Evolutionary conservation across 345 rosid species (phyloP).

Genomic region (Triadica sebifera): DNA sequence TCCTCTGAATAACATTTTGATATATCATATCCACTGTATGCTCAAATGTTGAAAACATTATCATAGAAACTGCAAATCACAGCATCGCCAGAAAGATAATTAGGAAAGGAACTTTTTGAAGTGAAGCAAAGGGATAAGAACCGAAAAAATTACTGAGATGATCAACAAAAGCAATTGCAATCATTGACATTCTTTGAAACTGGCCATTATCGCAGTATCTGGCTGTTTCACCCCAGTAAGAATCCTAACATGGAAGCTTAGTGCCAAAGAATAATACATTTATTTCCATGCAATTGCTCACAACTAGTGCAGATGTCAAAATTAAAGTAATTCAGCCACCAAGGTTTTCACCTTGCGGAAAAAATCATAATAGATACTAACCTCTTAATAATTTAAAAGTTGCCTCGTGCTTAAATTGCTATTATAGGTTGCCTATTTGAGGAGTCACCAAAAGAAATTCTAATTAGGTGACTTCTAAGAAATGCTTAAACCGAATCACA

Average conservation of each 20-base stretch:
- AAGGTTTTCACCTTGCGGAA: background rate
- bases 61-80: slow-evolving; percentile 50
- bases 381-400: background rate
- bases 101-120: background rate
- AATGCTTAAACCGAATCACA: background rate
- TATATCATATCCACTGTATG: slow-evolving; percentile 46
- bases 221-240: background rate
- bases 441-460: background rate
- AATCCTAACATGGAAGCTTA: background rate
- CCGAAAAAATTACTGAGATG: background rate
- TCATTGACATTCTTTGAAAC: background rate
- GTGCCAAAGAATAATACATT: background rate
- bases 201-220: background rate
- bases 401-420: background rate
- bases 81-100: background rate
- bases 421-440: background rate
- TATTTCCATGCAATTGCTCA: background rate
- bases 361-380: background rate
- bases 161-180: background rate
- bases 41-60: slow-evolving; percentile 57
- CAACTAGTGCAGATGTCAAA: background rate
- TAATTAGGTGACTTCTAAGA: background rate
- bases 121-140: background rate
- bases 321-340: background rate
- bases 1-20: slow-evolving; percentile 28